Base-by-base conservation (phyloP, 805 yeast species). In the Blastobotrys peoriensis region DNA sequence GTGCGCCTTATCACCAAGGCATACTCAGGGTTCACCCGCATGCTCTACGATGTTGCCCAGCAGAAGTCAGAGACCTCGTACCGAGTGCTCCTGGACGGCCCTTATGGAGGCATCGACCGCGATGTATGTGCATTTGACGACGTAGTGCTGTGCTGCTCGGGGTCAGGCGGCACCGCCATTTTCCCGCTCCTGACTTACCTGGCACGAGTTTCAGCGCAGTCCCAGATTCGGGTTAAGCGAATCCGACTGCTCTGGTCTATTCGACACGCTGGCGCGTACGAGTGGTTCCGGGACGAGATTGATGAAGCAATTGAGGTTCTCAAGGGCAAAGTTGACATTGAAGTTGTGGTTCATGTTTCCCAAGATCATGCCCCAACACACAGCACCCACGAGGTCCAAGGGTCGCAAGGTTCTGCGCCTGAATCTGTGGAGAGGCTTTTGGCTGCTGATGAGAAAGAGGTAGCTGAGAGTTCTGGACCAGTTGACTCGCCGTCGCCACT, bases 71-170 rank as follows among this genome's bases (percentile, higher is more conserved):
- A 45, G 18, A 17, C 23, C n/a, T 40, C 36, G 15, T 15, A 17
- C 22, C 69, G 67, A 28, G 73, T 68, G 0, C 42, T 59, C 2
- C 58, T 73, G 33, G 62, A 62, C 27, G 79, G 79, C 0, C 78
- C 79, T 0, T 68, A 62, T 47, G 77, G 78, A 0, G 74, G 69
- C 2, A 54, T 58, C 19, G 60, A 61, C 36, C 73, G 72, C 43
- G 67, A 72, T 3, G 58, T 72, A 30, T 53, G 61, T 9, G 59
- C 66, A 6, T 75, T 74, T 49, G 75, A 73, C 38, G 46, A 68
- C 6, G 60, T 59, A 8, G 38, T 67, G 3, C 65, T 72, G 35
- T 45, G 73, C 13, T 63, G 63, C 10, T 68, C 70, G 3, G 79
- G 78, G 1, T 62, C 71, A 1, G 79, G 79, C 2, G 69, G 67